Base-by-base conservation (phyloP, 805 yeast genomes). In the Sporopachydermia quercuum region DNA sequence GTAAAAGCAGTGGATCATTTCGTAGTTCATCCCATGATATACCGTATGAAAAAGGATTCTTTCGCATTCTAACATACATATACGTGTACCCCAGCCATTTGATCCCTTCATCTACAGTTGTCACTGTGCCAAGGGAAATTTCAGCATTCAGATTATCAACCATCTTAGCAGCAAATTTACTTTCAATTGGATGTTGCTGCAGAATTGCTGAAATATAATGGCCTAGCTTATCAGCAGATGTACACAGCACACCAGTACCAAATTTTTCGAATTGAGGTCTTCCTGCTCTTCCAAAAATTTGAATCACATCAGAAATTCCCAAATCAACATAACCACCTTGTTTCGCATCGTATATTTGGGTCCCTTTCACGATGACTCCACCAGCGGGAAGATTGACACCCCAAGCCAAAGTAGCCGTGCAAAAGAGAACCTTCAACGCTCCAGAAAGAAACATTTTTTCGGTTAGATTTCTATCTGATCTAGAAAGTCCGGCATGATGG, bases 311-410 rank as follows among this genome's bases (percentile, higher is more conserved):
- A 0, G 96, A 81, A 14, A 91, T 89, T 1, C 97, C 97, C 34
- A 93, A 63, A 54, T 91, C 98, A 2, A 79, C 74, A 52, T 77
- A 84, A 0, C 98, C 98, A 68, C 98, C 98, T 40, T 79, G 80
- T 54, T 87, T 84, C 0, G 97, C 70, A 54, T 91, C 94, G 54
- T 91, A 91, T 0, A 91, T 86, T 53, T 89, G 95, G 0, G 99
- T 91, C 0, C 99, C 99, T 52, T 91, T 91, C 19, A 91, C 76
- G 45, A 91, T 83, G 15, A 91, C 99, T 34, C 86, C 95, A 1
- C 96, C 96, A 4, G 98, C 98, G 2, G 99, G 98, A 43, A 91
- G 65, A 54, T 91, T 91, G 15, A 91, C 97, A 71, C 99, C 99
- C 99, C 99, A 91, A 0, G 99, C 99, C 43, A 91, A 70, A 0